These are phyloP conservation scores for Cryptococcus floricola DNA, from an alignment of 1,284 basidiomycete species.

Conservation along the genomic window DNA sequence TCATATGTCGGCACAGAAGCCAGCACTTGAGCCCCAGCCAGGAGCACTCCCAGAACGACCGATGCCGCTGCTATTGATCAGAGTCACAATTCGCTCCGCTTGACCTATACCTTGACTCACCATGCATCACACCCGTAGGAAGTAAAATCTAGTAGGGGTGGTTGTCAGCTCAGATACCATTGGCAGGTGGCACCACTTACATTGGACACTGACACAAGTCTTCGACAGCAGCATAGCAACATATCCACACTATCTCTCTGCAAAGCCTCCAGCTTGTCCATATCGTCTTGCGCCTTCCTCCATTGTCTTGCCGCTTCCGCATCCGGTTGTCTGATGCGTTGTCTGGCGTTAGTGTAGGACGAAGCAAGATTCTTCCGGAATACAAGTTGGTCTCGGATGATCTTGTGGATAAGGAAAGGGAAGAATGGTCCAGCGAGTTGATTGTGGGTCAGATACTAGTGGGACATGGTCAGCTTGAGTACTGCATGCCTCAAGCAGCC, in stretches of 20 bases:
- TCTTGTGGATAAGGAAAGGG: constrained; percentile 29
- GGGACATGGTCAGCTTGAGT: not conserved
- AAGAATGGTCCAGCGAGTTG: constrained; percentile 25
- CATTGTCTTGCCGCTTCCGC: no score
- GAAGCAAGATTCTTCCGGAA: constrained; percentile 23
- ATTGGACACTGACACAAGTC: constrained; percentile 22
- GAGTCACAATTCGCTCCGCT: not conserved
- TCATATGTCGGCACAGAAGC: constrained; percentile 37
- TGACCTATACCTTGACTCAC: constrained; percentile 10
- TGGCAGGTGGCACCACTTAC: constrained; percentile 9
- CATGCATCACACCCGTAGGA: constrained; percentile 31
- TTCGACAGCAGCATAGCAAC: constrained; percentile 19
- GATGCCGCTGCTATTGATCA: constrained; percentile 16
- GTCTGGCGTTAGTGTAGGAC: constrained; percentile 17
- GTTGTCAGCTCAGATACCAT: not conserved
- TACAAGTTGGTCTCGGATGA: constrained; percentile 21
- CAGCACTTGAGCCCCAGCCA: constrained; percentile 27
- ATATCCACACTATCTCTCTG: constrained; percentile 30
- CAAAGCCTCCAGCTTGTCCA: constrained; percentile 24
- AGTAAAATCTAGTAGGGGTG: constrained; percentile 14
- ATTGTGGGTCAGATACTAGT: constrained; percentile 24
- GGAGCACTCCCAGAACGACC: constrained; percentile 25
- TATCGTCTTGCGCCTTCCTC: constrained; percentile 3
- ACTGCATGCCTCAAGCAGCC: not conserved
- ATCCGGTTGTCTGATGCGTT: not conserved